Conservation (phyloP, 2,329 filamentous ascomycete species). For the Fusarium sp. region DNA sequence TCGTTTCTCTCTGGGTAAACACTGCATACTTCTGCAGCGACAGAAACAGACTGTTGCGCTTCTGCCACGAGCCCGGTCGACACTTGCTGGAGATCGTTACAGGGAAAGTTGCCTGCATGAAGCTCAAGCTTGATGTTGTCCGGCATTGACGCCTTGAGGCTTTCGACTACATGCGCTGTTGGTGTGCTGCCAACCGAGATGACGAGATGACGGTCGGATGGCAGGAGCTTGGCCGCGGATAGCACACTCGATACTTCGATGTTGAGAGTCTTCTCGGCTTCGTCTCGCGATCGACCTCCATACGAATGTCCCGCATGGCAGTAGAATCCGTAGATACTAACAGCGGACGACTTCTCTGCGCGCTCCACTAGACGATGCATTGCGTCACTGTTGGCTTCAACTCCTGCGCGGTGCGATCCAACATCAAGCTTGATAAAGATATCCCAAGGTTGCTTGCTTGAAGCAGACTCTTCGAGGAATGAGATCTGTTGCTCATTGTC, state of each 20-base stretch:
- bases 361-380: slow-evolving; percentile 48
- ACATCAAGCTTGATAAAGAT: slow-evolving; percentile 57
- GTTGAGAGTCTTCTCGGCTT: slow-evolving; percentile 50
- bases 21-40: slow-evolving; percentile 55
- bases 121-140: slow-evolving; percentile 53
- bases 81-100: slow-evolving; percentile 57
- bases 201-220: slow-evolving; percentile 46
- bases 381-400: slow-evolving; percentile 46
- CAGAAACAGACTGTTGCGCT: slow-evolving; percentile 50
- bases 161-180: slow-evolving; percentile 54
- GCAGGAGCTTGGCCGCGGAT: slow-evolving; percentile 49
- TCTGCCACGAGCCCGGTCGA: slow-evolving; percentile 52
- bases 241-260: slow-evolving; percentile 52
- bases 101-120: slow-evolving; percentile 56
- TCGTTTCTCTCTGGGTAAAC: slow-evolving; percentile 56
- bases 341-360: slow-evolving; percentile 47
- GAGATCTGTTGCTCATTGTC: slow-evolving; percentile 54
- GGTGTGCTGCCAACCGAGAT: slow-evolving; percentile 55
- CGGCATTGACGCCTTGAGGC: slow-evolving; percentile 49
- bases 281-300: slow-evolving; percentile 48
- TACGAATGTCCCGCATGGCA: slow-evolving; percentile 57
- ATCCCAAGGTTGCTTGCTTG: slow-evolving; percentile 48
- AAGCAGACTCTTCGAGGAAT: slow-evolving; percentile 46
- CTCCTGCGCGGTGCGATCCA: slow-evolving; percentile 53
- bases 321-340: slow-evolving; percentile 55